Evolutionary conservation across 805 yeast species (phyloP), one percentile per base, ranked within the genome.

Genomic region (Sungouiozyma intestinalis): DNA sequence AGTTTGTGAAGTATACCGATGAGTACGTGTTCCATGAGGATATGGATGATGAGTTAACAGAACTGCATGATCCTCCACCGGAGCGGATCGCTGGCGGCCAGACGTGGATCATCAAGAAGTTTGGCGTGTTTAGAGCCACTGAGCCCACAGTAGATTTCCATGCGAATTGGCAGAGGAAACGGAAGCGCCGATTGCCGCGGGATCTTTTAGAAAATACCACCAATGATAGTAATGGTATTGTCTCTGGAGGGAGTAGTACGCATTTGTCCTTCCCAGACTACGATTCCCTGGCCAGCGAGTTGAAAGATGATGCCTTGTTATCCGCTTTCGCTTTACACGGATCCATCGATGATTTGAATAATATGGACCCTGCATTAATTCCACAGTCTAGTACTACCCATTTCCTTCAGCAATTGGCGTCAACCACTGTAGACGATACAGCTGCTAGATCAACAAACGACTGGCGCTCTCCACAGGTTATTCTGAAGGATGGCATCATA

Each of bases 1-100:
- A 76, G 3, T 81, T 82, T 58, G 95, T 86, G 0, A 69, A 65
- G 44, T 87, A 86, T 68, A 76, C 82, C 15, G 71, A 73, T 17
- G 71, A 85, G 85, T 58, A 73, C 69, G 42, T 87, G 82, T 73
- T 77, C n/a, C 85, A 86, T 57, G 86, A 82, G 31, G 94, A 85
- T 16, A 79, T 87, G 78, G 95, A 87, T 58, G 66, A 67, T 35
- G 85, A 83, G 50, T 61, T 85, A 17, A 49, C 54, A 15, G 48
- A 48, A 16, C 46, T 60, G n/a, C 80, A 81, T 46, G 52, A 67
- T 9, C 70, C 74, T 27, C 71, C 72, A 29, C 59, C 67, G 16
- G 62, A 67, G 3, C 53, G 62, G 24, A 64, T 72, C 8, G 58
- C 55, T 1, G 56, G 65, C 19, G 67, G 65, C 2, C 66, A 68